Evolutionary conservation across 495 filamentous ascomycete genomes (phyloP), one percentile per base, ranked within the genome.

Genomic region (Haplographium delicatum): DNA sequence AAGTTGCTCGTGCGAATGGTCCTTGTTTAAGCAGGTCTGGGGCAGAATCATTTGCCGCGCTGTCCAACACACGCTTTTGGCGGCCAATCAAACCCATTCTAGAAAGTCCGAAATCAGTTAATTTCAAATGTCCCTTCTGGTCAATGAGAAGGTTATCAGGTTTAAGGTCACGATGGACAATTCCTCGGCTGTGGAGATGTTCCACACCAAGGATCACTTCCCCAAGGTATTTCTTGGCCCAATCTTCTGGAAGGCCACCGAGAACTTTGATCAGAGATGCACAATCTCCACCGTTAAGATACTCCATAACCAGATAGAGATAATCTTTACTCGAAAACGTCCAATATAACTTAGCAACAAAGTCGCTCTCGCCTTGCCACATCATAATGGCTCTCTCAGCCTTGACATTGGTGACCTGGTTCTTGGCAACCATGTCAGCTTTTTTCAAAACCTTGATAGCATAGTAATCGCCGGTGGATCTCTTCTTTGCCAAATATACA

Each of bases 301-400:
- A 98, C 62, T 98, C 93, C 93, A 98, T 98, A 13, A 98, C 93
- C 57, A 98, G 72, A 64, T 97, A 98, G 24, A 98, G 83, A 63
- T 95, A 98, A 62, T 98, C 93, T 63, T 98, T 98, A 75, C 94
- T 98, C 23, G 93, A 91, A 62, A 98, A 98, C 1, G 93, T 97
- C 93, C 93, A 98, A 69, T 96, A 97, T 5, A 98, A 74, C 67
- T 98, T 98, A 13, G 93, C 93, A 42, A 98, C 93, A 67, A 97
- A 98, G 56, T 98, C 93, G 67, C 93, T 98, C 62, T 97, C 93
- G 22, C 94, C 94, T 71, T 98, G 94, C 83, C 93, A 95, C 94
- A 98, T 98, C 93, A 98, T 96, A 60, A 98, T 98, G n/a, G 94
- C 94, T 55, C 93, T 79, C 67, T 98, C 93, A 9, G 94, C 93